These are phyloP conservation scores for Hortiboletus campestris DNA, from an alignment of 768 basidiomycete species.

Conservation along the genomic window DNA sequence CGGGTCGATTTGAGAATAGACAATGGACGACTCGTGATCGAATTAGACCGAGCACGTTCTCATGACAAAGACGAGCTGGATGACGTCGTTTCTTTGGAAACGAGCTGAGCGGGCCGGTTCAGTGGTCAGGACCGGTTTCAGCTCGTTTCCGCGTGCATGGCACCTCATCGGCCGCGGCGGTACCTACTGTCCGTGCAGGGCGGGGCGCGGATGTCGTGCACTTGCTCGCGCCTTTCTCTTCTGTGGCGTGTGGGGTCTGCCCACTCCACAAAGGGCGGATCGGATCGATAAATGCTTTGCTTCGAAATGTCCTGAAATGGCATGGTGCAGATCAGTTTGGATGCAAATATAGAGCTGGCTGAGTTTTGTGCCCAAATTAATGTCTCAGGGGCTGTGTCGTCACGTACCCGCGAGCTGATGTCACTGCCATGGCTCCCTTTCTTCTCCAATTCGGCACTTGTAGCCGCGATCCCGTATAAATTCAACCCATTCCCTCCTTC, in stretches of 20 bases:
- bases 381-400: slow-evolving; percentile 29
- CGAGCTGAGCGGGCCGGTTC: slow-evolving; percentile 8
- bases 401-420: slow-evolving; percentile 31
- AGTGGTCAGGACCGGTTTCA: slow-evolving; percentile 2
- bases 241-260: slow-evolving; percentile 23
- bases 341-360: slow-evolving; percentile 10
- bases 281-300: slow-evolving; percentile 18
- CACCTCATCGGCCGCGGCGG: slow-evolving; percentile 8
- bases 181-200: neutral
- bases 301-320: slow-evolving; percentile 1
- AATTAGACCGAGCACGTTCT: slow-evolving; percentile 14
- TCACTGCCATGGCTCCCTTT: slow-evolving; percentile 32
- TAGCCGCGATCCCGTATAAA: slow-evolving; percentile 30
- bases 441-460: slow-evolving; percentile 27
- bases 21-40: neutral
- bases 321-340: slow-evolving; percentile 3
- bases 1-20: neutral
- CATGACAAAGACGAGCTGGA: slow-evolving; percentile 4
- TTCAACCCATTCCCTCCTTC: slow-evolving; percentile 11
- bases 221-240: neutral
- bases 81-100: slow-evolving; percentile 28
- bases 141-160: slow-evolving; percentile 9
- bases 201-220: neutral
- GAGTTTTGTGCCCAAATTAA: slow-evolving; percentile 15
- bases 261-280: slow-evolving; percentile 3